Base-by-base conservation (phyloP, 176 grass and related monocot species). In the Triticum turgidum region DNA sequence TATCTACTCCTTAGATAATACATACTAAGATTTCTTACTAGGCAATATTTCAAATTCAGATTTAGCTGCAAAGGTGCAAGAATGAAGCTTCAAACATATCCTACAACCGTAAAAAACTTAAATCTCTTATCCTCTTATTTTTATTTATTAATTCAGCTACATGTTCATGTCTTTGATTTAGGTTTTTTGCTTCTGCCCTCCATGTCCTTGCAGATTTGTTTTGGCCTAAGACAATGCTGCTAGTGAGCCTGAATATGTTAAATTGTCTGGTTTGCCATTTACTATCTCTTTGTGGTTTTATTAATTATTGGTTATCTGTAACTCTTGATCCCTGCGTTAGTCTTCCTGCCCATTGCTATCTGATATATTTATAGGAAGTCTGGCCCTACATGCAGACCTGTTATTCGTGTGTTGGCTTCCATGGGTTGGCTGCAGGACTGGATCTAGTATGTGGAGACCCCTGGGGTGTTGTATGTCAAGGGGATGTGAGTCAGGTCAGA, bases 401-500 rank as follows among this genome's bases (percentile, higher is more conserved):
- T 44, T 11, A 9, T 42, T 10, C 11, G 42, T 11, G 17, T 45
- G 80, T 24, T 85, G 2, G 45, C 11, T 49, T 56, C 39, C 4
- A 24, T 56, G 25, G 42, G 20, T 63, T 74, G 51, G 12, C 77
- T 88, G 87, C 80, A 83, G 87, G 87, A 25, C n/a, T 11, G 27
- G 34, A 34, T 33, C 25, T 14, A 37, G 27, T 29, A 33, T 27
- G 45, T 14, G 17, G 49, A 68, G 9, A 25, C 3, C 47, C 47
- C 47, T 51, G 47, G 18, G 12, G 10, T 44, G 42, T 44, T 44
- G 42, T 45, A 45, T 45, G 11, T 34, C 18, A 3, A 45, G 47
- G 24, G 22, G 44, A 74, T 44, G 7, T 17, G 71, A 47, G 6
- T 13, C 39, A 89, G 82, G 88, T 89, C 77, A 89, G 88, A 81